Percentiles rank a stretch among this genome's conserved stretches.
phyloP scores from a whole-genome alignment of 768 basidiomycete genomes.

The Leucosporidium creatinivorum region DNA sequence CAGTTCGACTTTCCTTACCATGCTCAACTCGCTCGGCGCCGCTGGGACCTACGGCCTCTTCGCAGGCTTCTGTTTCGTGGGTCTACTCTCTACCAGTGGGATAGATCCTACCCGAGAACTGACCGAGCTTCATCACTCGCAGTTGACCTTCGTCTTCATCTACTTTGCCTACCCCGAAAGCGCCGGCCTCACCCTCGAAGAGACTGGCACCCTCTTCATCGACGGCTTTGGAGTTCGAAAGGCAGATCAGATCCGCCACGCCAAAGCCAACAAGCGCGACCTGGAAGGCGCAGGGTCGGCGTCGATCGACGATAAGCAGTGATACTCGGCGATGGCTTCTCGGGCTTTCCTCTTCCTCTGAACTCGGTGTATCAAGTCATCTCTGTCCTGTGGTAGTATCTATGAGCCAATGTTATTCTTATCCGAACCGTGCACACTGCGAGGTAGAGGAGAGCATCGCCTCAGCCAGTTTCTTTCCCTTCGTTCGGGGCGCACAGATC shows the following conservation, averaged over 20 bases:
- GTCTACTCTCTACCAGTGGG: neutral
- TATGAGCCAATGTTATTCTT: no score
- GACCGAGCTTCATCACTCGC: neutral
- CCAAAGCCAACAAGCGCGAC: neutral
- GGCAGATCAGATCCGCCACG: constrained; percentile 1
- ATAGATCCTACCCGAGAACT: neutral
- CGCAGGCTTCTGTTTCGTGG: constrained; percentile 1
- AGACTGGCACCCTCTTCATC: constrained; percentile 3
- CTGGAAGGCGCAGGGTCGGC: neutral
- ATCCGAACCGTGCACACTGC: no score
- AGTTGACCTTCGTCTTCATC: constrained; percentile 53
- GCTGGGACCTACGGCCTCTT: constrained; percentile 13
- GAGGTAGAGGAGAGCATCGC: no score
- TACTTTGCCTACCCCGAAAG: constrained; percentile 67
- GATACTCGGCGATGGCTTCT: no score
- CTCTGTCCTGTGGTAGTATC: no score
- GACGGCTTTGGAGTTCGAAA: constrained; percentile 7
- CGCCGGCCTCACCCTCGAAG: constrained; percentile 54
- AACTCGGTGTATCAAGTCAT: no score
- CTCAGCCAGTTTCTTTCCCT: no score
- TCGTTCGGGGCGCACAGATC: no score
- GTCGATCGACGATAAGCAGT: no score
- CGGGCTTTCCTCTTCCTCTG: no score
- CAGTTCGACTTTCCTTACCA: constrained; percentile 64
- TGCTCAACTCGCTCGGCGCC: constrained; percentile 49